These are phyloP conservation scores for Abelmoschus esculentus DNA, from an alignment of 345 rosid species.

Conservation along the genomic window DNA sequence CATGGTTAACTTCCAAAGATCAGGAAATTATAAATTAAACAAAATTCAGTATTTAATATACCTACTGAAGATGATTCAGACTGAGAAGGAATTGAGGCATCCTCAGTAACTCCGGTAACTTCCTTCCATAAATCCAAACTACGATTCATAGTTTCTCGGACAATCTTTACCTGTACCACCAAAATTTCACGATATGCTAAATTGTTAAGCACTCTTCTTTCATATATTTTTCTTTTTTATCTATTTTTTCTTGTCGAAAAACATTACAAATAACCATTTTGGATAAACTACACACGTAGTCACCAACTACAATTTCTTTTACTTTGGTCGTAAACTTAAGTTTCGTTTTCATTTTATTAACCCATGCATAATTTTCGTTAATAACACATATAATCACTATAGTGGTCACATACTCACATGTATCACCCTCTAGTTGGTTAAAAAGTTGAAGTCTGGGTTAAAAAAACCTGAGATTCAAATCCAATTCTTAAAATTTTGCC, in stretches of 20 bases:
- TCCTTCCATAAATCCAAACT: conserved; percentile 77
- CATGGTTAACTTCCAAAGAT: not conserved
- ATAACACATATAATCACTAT: no score
- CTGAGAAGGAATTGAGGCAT: conserved; percentile 28
- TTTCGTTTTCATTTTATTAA: no score
- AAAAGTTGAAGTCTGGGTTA: no score
- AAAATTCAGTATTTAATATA: conserved; percentile 24
- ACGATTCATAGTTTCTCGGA: conserved; percentile 81
- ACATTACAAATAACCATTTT: not conserved
- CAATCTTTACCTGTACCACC: conserved; percentile 60
- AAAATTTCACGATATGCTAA: not conserved
- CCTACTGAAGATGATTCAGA: conserved; percentile 44
- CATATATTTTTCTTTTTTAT: not conserved
- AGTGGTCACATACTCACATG: no score
- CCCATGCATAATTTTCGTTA: no score
- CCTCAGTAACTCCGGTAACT: conserved; percentile 41
- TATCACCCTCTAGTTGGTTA: no score
- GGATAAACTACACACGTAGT: no score
- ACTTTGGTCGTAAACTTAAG: no score
- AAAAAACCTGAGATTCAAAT: no score
- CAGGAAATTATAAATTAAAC: conserved; percentile 4
- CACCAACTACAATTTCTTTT: no score
- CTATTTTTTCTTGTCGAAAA: not conserved
- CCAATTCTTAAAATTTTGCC: no score
- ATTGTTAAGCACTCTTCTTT: not conserved